A percentile compares a stretch with the other conserved stretches of the same genome.
phyloP scores from a whole-genome alignment of 2,329 filamentous ascomycete genomes.

The Cyphellophora europaea region DNA sequence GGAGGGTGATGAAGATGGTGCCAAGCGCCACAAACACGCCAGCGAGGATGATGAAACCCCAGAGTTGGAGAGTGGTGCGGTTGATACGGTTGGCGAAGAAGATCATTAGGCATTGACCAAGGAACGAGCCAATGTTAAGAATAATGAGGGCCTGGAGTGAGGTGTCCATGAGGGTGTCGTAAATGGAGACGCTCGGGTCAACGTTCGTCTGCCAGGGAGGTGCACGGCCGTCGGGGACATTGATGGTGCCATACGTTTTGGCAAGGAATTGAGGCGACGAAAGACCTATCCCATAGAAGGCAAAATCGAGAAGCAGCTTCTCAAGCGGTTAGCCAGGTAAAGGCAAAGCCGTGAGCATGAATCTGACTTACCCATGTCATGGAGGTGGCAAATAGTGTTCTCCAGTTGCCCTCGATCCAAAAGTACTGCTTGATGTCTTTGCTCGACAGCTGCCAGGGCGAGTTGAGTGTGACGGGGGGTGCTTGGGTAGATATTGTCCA shows the following conservation, averaged over 20 bases:
- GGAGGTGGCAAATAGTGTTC: slow-evolving; percentile 35
- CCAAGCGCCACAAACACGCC: slow-evolving; percentile 34
- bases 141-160: slow-evolving; percentile 31
- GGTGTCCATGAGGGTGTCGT: slow-evolving; percentile 29
- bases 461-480: slow-evolving; percentile 30
- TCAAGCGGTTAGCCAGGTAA: no score
- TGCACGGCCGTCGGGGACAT: slow-evolving; percentile 19
- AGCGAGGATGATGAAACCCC: slow-evolving; percentile 33
- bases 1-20: slow-evolving; percentile 30
- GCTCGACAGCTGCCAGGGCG: slow-evolving; percentile 28
- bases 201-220: slow-evolving; percentile 29
- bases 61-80: slow-evolving; percentile 34
- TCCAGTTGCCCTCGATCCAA: slow-evolving; percentile 34
- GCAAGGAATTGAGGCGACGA: slow-evolving; percentile 32
- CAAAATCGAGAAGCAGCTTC: slow-evolving; percentile 44
- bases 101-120: slow-evolving; percentile 33
- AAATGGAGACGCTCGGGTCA: slow-evolving; percentile 31
- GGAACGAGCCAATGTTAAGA: slow-evolving; percentile 32
- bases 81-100: slow-evolving; percentile 29
- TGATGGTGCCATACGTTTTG: slow-evolving; percentile 29
- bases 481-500: slow-evolving; percentile 8
- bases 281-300: slow-evolving; percentile 48
- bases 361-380: slow-evolving; percentile 34
- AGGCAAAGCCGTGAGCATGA: no score
- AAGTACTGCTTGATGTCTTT: slow-evolving; percentile 32